Evolutionary conservation across 495 filamentous ascomycete genomes (phyloP).

Genomic region (Podospora fimiseda): DNA sequence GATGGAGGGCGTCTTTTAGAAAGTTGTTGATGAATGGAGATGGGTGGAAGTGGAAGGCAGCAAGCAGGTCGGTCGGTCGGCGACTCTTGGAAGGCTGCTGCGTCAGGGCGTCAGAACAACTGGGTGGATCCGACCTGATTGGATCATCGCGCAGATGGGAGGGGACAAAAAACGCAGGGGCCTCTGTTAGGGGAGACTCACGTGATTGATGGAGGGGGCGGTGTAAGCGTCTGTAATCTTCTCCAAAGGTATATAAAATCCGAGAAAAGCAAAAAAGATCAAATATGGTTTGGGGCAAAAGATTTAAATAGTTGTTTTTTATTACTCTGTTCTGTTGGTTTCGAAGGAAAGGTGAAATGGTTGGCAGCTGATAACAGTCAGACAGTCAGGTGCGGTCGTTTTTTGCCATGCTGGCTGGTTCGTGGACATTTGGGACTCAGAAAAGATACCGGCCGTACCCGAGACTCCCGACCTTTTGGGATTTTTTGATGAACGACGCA

Average conservation of each 20-base stretch:
- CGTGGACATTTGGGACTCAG: neutral
- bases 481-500: neutral
- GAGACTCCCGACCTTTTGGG: too few species aligned
- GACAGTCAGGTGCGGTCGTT: neutral
- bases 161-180: conserved; percentile 10
- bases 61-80: conserved; percentile 14
- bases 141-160: conserved; percentile 4
- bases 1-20: conserved; percentile 12
- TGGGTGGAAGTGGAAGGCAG: conserved; percentile 27
- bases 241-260: too few species aligned
- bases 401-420: neutral
- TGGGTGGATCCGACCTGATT: conserved; percentile 16
- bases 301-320: neutral
- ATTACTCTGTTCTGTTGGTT: too few species aligned
- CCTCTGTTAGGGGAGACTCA: conserved; percentile 7
- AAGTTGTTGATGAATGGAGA: conserved; percentile 5
- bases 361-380: conserved; percentile 8
- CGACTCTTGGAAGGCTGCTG: conserved; percentile 25
- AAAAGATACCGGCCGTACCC: too few species aligned
- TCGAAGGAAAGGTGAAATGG: too few species aligned
- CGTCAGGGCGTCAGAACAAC: conserved; percentile 28
- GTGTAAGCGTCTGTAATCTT: conserved; percentile 3
- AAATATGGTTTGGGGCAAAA: too few species aligned
- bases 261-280: too few species aligned
- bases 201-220: conserved; percentile 8